Percentiles rank a stretch among this genome's conserved stretches.
These are phyloP conservation scores for Kondoa subrosea DNA, from an alignment of 768 basidiomycete species.

Conservation along the genomic window DNA sequence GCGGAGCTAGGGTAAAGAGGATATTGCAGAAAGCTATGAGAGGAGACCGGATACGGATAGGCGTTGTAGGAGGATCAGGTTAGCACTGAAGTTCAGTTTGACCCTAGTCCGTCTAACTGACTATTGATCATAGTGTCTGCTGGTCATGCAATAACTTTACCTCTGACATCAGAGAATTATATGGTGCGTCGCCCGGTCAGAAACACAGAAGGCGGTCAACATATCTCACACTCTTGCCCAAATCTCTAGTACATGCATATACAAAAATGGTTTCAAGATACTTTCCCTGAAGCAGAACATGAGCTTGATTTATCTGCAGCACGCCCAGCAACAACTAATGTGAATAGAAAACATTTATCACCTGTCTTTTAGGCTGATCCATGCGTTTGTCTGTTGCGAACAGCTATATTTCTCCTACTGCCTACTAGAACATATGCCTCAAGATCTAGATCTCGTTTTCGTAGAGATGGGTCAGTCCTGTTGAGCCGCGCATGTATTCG, in stretches of 20 bases:
- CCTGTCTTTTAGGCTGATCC: neutral
- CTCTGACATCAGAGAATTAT: conserved; percentile 16
- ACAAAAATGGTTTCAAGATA: conserved; percentile 15
- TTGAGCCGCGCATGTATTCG: neutral
- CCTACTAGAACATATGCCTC: conserved; percentile 12
- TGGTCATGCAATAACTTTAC: conserved; percentile 10
- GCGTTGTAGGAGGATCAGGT: conserved; percentile 22
- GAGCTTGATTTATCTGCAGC: conserved; percentile 9
- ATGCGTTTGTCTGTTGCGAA: neutral
- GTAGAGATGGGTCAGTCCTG: conserved; percentile 1
- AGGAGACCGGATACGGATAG: conserved; percentile 23
- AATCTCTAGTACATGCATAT: neutral
- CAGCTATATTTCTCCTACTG: conserved; percentile 6
- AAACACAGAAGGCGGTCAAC: neutral
- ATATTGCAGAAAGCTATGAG: conserved; percentile 23
- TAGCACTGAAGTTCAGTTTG: neutral
- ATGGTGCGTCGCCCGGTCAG: too few species aligned
- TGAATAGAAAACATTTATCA: too few species aligned
- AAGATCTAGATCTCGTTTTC: conserved; percentile 16
- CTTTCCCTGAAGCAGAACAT: conserved; percentile 11
- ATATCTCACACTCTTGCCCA: neutral
- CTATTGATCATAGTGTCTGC: neutral
- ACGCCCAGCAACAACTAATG: conserved; percentile 12
- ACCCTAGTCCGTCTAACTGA: too few species aligned
- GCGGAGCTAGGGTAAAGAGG: conserved; percentile 20